phyloP scores from a whole-genome alignment of 2,329 filamentous ascomycete species.

The Capronia epimyces region DNA sequence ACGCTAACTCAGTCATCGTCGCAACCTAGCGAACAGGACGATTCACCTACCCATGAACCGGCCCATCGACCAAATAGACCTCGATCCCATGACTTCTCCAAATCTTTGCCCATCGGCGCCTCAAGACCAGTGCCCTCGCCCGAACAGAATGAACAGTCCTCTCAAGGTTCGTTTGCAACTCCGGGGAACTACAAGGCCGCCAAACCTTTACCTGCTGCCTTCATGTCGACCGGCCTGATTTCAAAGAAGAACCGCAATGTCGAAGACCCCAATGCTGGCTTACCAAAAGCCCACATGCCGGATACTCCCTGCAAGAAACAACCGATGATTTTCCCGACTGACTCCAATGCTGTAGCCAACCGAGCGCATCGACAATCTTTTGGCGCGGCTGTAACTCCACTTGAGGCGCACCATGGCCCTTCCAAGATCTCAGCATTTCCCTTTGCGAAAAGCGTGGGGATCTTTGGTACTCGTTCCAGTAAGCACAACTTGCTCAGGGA shows the following conservation, averaged over 20 bases:
- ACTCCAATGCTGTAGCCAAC: conserved; percentile 59
- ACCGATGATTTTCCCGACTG: conserved; percentile 61
- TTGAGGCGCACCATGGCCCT: conserved; percentile 57
- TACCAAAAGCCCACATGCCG: conserved; percentile 66
- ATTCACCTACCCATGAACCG: conserved; percentile 61
- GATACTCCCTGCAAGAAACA: conserved; percentile 96
- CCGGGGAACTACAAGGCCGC: conserved; percentile 70
- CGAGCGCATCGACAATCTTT: conserved; percentile 66
- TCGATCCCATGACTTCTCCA: conserved; percentile 45
- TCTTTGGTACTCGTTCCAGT: conserved; percentile 55
- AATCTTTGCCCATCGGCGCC: conserved; percentile 66
- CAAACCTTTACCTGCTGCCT: conserved; percentile 73
- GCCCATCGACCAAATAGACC: conserved; percentile 46
- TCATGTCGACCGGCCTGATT: conserved; percentile 89
- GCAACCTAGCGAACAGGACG: conserved; percentile 68
- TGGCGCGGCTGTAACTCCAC: conserved; percentile 73
- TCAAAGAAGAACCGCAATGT: conserved; percentile 87
- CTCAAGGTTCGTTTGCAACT: conserved; percentile 59
- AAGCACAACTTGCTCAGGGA: conserved; percentile 48
- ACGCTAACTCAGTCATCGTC: conserved; percentile 84
- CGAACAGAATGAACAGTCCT: conserved; percentile 30
- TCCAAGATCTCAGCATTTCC: conserved; percentile 60
- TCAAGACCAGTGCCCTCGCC: conserved; percentile 47
- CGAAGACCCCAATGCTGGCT: conserved; percentile 57
- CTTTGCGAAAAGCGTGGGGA: conserved; percentile 59